Evolutionary conservation across 495 filamentous ascomycete genomes (phyloP).

Genomic region (Jackrogersella multiformis): DNA sequence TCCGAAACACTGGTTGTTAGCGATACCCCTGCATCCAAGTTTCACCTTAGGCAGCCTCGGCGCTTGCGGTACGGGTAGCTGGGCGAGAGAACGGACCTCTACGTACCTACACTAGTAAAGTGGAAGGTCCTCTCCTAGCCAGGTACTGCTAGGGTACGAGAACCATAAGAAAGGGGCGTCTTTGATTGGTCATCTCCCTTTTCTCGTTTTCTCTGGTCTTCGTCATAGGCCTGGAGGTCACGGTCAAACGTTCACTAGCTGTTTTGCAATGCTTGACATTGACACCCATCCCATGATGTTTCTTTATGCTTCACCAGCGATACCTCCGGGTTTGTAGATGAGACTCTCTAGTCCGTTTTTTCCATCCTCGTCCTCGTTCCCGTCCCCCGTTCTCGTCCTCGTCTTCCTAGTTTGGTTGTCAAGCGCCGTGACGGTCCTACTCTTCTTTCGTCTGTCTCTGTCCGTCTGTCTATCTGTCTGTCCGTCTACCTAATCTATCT

Average conservation of each 20-base stretch:
- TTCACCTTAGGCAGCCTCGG: slow-evolving; percentile 32
- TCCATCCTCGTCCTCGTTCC: no score
- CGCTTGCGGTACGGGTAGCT: slow-evolving; percentile 10
- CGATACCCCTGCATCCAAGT: slow-evolving; percentile 32
- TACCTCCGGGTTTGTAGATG: slow-evolving; percentile 30
- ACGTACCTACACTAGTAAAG: no score
- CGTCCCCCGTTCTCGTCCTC: not conserved
- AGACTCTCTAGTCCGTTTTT: slow-evolving; percentile 28
- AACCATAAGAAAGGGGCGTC: not conserved
- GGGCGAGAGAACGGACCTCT: slow-evolving; percentile 20
- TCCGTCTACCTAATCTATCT: no score
- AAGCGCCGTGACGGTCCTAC: slow-evolving; percentile 29
- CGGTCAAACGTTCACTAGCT: slow-evolving; percentile 25
- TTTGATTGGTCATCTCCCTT: slow-evolving; percentile 26
- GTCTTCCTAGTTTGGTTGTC: not conserved
- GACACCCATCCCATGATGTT: no score
- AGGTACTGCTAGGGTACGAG: no score
- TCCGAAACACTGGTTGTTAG: slow-evolving; percentile 37
- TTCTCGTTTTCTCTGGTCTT: not conserved
- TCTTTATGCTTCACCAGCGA: slow-evolving; percentile 25
- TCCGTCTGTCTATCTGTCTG: no score
- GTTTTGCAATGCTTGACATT: slow-evolving; percentile 38
- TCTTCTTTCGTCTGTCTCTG: not conserved
- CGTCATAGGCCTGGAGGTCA: no score
- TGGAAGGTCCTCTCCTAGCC: slow-evolving; percentile 21